These are phyloP conservation scores for Adansonia grandidieri DNA, from an alignment of 441 rosid genomes.

Conservation along the genomic window DNA sequence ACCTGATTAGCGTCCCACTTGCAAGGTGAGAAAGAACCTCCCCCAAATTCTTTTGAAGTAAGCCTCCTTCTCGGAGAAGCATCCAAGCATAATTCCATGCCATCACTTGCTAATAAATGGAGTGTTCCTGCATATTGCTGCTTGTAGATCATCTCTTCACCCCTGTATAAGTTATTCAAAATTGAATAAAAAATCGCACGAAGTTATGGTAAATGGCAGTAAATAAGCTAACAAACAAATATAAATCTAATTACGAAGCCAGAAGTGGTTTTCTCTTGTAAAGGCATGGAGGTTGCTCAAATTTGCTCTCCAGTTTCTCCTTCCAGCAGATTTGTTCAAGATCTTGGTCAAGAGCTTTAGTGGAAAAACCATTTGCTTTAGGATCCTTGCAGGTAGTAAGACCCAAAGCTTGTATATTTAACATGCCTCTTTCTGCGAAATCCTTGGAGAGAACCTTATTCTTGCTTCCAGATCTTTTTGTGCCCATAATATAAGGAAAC, in stretches of 20 bases:
- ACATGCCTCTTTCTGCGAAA: slow-evolving; percentile 31
- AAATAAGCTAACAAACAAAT: slow-evolving; percentile 14
- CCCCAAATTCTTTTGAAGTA: slow-evolving; percentile 61
- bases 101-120: slow-evolving; percentile 55
- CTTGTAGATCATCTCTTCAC: slow-evolving; percentile 48
- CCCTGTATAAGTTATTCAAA: slow-evolving; percentile 44
- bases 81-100: slow-evolving; percentile 65
- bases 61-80: slow-evolving; percentile 69
- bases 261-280: slow-evolving; percentile 58
- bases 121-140: slow-evolving; percentile 46
- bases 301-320: slow-evolving; percentile 36
- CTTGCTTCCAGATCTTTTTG: slow-evolving; percentile 27
- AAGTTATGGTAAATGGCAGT: not conserved
- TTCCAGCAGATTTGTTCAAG: slow-evolving; percentile 77
- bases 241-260: slow-evolving; percentile 45
- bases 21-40: slow-evolving; percentile 69
- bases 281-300: slow-evolving; percentile 59
- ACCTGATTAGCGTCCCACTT: slow-evolving; percentile 80
- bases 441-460: slow-evolving; percentile 19
- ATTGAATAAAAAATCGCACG: slow-evolving; percentile 12
- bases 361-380: slow-evolving; percentile 64
- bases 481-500: slow-evolving; percentile 62
- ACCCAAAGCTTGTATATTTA: slow-evolving; percentile 45
- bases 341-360: slow-evolving; percentile 49
- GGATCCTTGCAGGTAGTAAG: slow-evolving; percentile 74